Evolutionary conservation across 1,284 basidiomycete species (phyloP), one percentile per base, ranked within the genome.

Genomic region (Cutaneotrichosporon cavernicola): DNA sequence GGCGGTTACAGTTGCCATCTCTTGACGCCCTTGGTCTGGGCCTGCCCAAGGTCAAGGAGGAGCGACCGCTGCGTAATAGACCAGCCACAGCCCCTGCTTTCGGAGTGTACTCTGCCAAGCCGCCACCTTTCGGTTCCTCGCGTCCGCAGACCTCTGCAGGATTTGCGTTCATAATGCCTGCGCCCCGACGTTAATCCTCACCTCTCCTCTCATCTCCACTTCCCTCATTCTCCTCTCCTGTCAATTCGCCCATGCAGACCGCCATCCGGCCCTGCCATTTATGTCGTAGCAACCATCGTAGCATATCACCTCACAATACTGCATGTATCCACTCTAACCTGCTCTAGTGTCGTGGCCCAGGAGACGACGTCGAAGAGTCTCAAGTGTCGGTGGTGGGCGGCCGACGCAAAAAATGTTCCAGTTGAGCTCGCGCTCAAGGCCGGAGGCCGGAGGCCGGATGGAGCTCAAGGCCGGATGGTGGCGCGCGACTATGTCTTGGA

Each of bases 11-110:
- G 13, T 56, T 78, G 9, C 75, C 74, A 4, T 76, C 74, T 1
- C 70, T 78, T 32, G 73, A 74, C 58, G 69, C 72, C 1, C 64
- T 78, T 2, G 75, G 75, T 5, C 61, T 75, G 7, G 74, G 76
- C 21, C 59, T 77, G 2, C 73, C 74, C 0, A 56, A 56, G n/a
- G 53, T 56, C 34, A 56, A 40, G 21, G 74, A 71, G 13, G 63
- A 69, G 21, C 62, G 61, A 18, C 68, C 65, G 3, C 62, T 59
- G 14, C 61, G 68, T 4, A 38, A 34, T 21, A 59, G 73, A 18
- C 72, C 73, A 8, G 56, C 62, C 5, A 76, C 75, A 0, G 73
- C 73, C 4, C 73, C 73, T 7, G 62, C 55, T 4, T 66, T 63
- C 46, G 36, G 62, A 13, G 59, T 47, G 40, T 60, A 62, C 53